A percentile compares a stretch with the other conserved stretches of the same genome.
phyloP scores from a whole-genome alignment of 2,329 filamentous ascomycete species.

The Colletotrichum caudatum region DNA sequence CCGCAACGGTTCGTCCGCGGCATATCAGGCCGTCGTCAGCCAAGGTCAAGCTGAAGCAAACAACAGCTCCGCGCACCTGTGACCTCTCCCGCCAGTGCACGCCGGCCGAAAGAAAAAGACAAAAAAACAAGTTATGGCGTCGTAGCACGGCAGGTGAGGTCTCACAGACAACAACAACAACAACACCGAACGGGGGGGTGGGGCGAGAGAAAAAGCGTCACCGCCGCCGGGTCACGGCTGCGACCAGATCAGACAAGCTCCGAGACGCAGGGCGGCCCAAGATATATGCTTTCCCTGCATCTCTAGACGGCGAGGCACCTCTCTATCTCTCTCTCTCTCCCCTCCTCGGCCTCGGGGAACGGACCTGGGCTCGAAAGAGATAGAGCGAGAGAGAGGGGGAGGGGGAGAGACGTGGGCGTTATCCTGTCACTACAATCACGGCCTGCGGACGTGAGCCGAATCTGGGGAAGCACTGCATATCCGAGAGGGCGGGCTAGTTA shows the following conservation, averaged over 20 bases:
- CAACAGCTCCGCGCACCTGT: neutral
- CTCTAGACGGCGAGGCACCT: neutral
- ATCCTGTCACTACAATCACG: constrained; percentile 20
- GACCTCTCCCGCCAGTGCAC: neutral
- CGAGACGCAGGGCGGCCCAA: neutral
- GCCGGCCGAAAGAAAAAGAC: neutral
- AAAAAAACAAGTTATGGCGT: constrained; percentile 3
- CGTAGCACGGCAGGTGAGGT: neutral
- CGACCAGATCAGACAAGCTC: constrained; percentile 15
- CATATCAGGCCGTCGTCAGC: neutral
- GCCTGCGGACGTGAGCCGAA: constrained; percentile 6
- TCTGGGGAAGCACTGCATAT: constrained; percentile 21
- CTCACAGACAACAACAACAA: constrained; percentile 23
- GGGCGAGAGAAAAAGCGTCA: neutral
- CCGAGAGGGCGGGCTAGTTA: neutral
- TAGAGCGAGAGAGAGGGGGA: no score
- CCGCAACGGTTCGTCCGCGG: constrained; percentile 7
- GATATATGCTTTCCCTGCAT: neutral
- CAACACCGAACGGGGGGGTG: neutral
- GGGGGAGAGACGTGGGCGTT: neutral
- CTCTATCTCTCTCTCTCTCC: neutral
- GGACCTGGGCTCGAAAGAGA: neutral
- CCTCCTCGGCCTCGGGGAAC: neutral
- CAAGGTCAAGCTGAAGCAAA: constrained; percentile 10
- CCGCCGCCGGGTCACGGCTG: constrained; percentile 14